A percentile compares a stretch with the other conserved stretches of the same genome.
phyloP scores from a whole-genome alignment of 2,329 filamentous ascomycete genomes.

The Beauveria medogensis region DNA sequence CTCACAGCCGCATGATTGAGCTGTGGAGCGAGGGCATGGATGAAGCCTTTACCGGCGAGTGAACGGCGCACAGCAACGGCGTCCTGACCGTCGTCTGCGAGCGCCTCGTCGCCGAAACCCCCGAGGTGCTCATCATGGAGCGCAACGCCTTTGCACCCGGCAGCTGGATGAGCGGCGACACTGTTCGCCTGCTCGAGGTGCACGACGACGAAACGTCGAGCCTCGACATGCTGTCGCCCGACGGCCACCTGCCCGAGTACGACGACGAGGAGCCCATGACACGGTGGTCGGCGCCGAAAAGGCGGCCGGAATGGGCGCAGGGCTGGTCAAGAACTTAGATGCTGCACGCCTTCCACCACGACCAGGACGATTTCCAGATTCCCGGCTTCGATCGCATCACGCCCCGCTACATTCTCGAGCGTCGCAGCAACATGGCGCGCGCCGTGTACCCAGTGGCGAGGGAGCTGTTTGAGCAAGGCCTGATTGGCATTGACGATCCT shows the following conservation, averaged over 20 bases:
- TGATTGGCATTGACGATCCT: constrained; percentile 13
- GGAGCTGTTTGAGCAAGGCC: constrained; percentile 13
- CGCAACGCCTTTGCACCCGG: constrained; percentile 15
- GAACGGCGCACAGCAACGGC: constrained; percentile 18
- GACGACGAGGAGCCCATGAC: neutral
- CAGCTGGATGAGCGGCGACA: constrained; percentile 11
- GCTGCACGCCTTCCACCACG: constrained; percentile 13
- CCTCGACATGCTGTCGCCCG: neutral
- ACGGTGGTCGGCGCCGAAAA: neutral
- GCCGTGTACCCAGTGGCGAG: constrained; percentile 15
- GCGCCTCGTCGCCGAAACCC: constrained; percentile 29
- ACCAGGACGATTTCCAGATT: neutral
- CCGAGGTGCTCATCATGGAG: constrained; percentile 17
- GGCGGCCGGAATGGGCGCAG: constrained; percentile 5
- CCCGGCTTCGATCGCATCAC: constrained; percentile 10
- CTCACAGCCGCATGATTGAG: neutral
- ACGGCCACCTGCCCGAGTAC: neutral
- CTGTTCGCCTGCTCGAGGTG: constrained; percentile 3
- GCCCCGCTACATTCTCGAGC: constrained; percentile 14
- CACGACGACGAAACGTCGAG: constrained; percentile 9
- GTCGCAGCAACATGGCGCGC: constrained; percentile 15
- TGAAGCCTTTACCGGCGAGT: constrained; percentile 17
- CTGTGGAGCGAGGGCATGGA: constrained; percentile 14
- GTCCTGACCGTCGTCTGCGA: constrained; percentile 29
- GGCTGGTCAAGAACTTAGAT: constrained; percentile 13